phyloP scores from a whole-genome alignment of 176 grass and related monocot species.

The Elymus sibiricus region DNA sequence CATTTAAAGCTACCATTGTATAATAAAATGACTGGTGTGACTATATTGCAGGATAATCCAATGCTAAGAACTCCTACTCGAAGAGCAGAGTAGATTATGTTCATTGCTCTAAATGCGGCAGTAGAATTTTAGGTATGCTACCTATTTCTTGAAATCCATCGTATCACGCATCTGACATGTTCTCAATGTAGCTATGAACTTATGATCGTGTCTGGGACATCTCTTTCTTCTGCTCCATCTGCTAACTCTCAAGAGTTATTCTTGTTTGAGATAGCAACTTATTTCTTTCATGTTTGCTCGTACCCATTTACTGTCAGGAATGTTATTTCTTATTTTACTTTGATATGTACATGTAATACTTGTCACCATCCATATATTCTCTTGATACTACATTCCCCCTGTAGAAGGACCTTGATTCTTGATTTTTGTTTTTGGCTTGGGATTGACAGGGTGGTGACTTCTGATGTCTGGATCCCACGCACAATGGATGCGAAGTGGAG shows the following conservation, averaged over 20 bases:
- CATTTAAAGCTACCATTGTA: background rate
- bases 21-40: slow-evolving; percentile 18
- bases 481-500: background rate
- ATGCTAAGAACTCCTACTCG: slow-evolving; percentile 46
- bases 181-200: slow-evolving; percentile 1
- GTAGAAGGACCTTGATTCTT: background rate
- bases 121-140: slow-evolving; percentile 39
- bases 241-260: background rate
- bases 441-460: background rate
- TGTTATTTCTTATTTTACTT: slow-evolving; percentile 5
- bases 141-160: background rate
- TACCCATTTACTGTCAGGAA: background rate
- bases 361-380: background rate
- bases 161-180: background rate
- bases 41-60: slow-evolving; percentile 56
- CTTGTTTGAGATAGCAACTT: background rate
- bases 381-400: background rate
- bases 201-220: background rate
- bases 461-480: background rate
- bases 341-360: slow-evolving; percentile 6
- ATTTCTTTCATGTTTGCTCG: background rate
- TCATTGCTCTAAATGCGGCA: slow-evolving; percentile 18
- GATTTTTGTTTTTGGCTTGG: background rate
- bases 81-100: slow-evolving; percentile 52
- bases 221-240: background rate